These are phyloP conservation scores for Penicillium oxalicum DNA, from an alignment of 2,329 filamentous ascomycete genomes.

Conservation along the genomic window DNA sequence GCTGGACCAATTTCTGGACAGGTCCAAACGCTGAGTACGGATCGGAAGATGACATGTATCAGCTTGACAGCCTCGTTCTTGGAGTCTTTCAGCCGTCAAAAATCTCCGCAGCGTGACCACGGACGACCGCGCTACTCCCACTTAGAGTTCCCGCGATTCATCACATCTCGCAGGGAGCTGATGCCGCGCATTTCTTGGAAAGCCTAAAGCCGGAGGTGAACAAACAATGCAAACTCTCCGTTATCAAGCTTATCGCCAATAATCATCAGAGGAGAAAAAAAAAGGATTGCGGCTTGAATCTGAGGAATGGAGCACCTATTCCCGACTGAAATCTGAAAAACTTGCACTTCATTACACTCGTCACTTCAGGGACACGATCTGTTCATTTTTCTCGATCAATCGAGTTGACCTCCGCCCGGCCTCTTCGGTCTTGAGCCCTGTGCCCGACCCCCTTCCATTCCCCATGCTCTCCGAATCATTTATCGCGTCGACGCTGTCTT, in stretches of 20 bases:
- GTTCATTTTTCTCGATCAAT: too few relatives aligned
- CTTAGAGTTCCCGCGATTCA: slow-evolving; percentile 8
- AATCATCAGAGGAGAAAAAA: slow-evolving; percentile 6
- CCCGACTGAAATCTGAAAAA: too few relatives aligned
- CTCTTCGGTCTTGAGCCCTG: too few relatives aligned
- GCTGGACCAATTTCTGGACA: too few relatives aligned
- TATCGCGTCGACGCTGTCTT: slow-evolving; percentile 40
- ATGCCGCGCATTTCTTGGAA: slow-evolving; percentile 5
- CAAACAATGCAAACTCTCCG: slow-evolving; percentile 34
- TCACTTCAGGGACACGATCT: too few relatives aligned
- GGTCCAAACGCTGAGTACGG: too few relatives aligned
- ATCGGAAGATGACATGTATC: too few relatives aligned
- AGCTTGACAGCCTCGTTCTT: background rate
- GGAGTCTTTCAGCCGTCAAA: slow-evolving; percentile 4
- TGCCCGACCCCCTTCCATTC: slow-evolving; percentile 14
- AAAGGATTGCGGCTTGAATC: background rate
- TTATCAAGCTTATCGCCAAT: slow-evolving; percentile 24
- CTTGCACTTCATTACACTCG: too few relatives aligned
- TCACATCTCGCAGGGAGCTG: slow-evolving; percentile 12
- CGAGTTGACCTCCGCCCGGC: too few relatives aligned
- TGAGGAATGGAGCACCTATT: too few relatives aligned
- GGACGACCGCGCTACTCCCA: slow-evolving; percentile 3
- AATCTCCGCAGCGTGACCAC: slow-evolving; percentile 5
- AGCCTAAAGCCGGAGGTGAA: background rate
- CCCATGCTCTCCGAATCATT: slow-evolving; percentile 47